Conservation (phyloP, 2,329 filamentous ascomycete genomes). For the Fusarium decemcellulare region DNA sequence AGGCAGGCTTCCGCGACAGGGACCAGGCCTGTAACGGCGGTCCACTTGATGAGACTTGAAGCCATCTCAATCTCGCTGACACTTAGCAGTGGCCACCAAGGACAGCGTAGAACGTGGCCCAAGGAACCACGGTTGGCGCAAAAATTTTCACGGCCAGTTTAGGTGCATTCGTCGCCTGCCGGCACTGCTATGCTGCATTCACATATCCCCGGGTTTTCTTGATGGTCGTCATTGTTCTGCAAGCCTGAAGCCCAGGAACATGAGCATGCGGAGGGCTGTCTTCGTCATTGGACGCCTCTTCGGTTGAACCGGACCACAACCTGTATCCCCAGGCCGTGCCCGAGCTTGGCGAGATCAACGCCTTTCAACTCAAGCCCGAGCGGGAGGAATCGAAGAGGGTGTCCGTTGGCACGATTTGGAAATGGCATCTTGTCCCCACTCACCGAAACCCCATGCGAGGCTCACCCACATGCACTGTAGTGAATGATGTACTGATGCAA, state of each 20-base stretch:
- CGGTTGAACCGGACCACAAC: slow-evolving; percentile 24
- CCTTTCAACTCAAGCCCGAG: not conserved
- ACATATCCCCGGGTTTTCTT: not conserved
- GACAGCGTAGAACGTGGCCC: slow-evolving; percentile 2
- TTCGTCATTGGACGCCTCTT: slow-evolving; percentile 41
- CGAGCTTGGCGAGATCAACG: slow-evolving; percentile 16
- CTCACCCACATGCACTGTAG: not conserved
- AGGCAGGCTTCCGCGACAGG: slow-evolving; percentile 24
- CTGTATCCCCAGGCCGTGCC: slow-evolving; percentile 23
- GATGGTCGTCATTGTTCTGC: not conserved
- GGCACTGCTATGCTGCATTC: not conserved
- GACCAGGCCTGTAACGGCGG: slow-evolving; percentile 19
- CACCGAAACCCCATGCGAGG: not conserved
- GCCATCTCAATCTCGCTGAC: slow-evolving; percentile 24
- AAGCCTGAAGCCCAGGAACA: not conserved
- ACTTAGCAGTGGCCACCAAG: not conserved
- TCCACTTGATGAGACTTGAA: slow-evolving; percentile 17
- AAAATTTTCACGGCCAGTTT: not conserved
- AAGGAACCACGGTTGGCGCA: not conserved
- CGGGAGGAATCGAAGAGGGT: not conserved
- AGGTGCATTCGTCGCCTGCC: not conserved
- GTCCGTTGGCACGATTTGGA: not conserved
- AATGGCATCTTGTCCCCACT: not conserved
- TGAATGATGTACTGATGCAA: slow-evolving; percentile 12
- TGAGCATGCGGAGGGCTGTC: not conserved